Evolutionary conservation across 2,329 filamentous ascomycete genomes (phyloP), one percentile per base, ranked within the genome.

Genomic region (Xylariaceae sp.): DNA sequence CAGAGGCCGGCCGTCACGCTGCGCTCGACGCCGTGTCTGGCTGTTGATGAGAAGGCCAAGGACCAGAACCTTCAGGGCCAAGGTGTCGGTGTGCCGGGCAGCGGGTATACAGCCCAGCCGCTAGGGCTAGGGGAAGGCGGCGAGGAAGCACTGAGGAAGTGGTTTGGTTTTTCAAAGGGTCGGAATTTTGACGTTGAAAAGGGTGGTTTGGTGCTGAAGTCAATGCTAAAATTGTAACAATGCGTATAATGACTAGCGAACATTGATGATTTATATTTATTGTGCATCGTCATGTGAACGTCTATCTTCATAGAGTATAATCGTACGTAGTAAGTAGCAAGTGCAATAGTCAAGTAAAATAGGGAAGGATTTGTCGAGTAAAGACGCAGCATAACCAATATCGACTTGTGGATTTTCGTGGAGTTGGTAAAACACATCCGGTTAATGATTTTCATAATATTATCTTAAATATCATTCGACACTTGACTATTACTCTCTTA

Each of bases 111-210:
- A 1, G 85, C 84, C 16, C 75, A 74, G 19, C 74, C 81, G 0
- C 71, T 97, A 53, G 72, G 71, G 3, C 84, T 90, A 1, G 91
- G 92, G 0, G 76, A 87, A 21, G 91, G 90, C 4, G 92, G 91
- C 1, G 87, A 92, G 71, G 83, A 86, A 48, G 81, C 83, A 3
- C 71, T 97, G 60, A 76, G 75, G 47, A 72, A 81, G 46, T 97
- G 94, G 94, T 78, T 89, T 64, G 90, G 91, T 0, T 96, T 92
- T 91, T 81, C 78, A 58, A 83, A 79, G 66, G 92, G 90, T 1
- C 79, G 75, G 57, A 85, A 96, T 28, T 96, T 87, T 71, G 81
- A 85, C n/a, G 77, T 90, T 2, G 74, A 80, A 24, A 76, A 84
- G 24, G 89, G 88, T 0, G 87, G 84, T 0, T 72, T 92, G 60